Conservation (phyloP, 2,329 filamentous ascomycete species). For the Fusarium sp. region DNA sequence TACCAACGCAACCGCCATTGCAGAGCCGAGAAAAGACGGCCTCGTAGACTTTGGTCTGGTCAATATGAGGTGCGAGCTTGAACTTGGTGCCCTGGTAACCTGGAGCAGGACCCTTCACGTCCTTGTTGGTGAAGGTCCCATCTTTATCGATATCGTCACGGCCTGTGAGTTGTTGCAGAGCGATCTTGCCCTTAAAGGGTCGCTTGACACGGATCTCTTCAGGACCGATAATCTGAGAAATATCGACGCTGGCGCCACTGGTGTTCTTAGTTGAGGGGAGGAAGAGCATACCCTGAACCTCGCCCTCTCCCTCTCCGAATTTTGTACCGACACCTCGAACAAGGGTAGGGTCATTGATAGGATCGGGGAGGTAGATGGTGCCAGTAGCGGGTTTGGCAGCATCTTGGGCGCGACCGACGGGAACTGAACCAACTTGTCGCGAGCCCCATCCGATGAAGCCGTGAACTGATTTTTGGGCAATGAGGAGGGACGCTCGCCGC, state of each 20-base stretch:
- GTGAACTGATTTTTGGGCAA: slow-evolving; percentile 94
- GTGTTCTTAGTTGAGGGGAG: slow-evolving; percentile 83
- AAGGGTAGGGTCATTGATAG: slow-evolving; percentile 82
- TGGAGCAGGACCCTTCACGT: slow-evolving; percentile 61
- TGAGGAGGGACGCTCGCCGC: slow-evolving; percentile 89
- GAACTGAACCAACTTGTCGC: slow-evolving; percentile 84
- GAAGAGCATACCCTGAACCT: slow-evolving; percentile 84
- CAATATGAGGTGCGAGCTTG: slow-evolving; percentile 90
- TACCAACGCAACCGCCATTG: slow-evolving; percentile 87
- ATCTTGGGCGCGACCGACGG: slow-evolving; percentile 93
- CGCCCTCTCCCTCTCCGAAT: slow-evolving; percentile 76
- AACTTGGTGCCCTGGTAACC: slow-evolving; percentile 81
- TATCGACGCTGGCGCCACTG: slow-evolving; percentile 81
- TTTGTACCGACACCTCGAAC: slow-evolving; percentile 81
- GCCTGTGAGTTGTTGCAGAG: slow-evolving; percentile 83
- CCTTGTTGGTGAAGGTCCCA: slow-evolving; percentile 67
- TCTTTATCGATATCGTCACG: slow-evolving; percentile 74
- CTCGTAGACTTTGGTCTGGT: slow-evolving; percentile 93
- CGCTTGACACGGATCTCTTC: slow-evolving; percentile 89
- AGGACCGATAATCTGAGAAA: slow-evolving; percentile 79
- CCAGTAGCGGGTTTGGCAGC: slow-evolving; percentile 81
- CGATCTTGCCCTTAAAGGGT: slow-evolving; percentile 78
- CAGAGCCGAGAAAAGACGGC: slow-evolving; percentile 87
- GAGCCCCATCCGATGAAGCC: slow-evolving; percentile 92
- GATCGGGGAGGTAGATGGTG: slow-evolving; percentile 87